A percentile compares a stretch with the other conserved stretches of the same genome.
phyloP scores from a whole-genome alignment of 176 grass and related monocot genomes.

The Neostapfia colusana region DNA sequence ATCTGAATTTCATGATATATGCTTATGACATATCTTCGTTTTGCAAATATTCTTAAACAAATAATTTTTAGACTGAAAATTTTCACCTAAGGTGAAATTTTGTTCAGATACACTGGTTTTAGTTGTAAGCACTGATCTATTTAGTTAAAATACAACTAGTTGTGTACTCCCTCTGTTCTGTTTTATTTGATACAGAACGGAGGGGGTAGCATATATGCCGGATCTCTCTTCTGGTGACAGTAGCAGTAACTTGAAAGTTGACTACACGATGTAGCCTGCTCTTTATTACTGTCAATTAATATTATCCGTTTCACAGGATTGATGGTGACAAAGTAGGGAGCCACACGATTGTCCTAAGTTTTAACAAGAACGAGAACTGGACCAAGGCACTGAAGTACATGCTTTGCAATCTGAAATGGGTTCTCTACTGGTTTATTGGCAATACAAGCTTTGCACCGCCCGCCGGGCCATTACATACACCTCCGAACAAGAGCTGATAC shows the following conservation, averaged over 20 bases:
- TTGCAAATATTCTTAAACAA: not conserved
- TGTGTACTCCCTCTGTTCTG: no score
- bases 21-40: not conserved
- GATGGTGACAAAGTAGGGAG: constrained; percentile 95
- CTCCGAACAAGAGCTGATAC: constrained; percentile 41
- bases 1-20: constrained; percentile 18
- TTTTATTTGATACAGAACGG: no score
- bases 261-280: not conserved
- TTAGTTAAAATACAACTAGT: not conserved
- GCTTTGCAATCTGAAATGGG: constrained; percentile 94
- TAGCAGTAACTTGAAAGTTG: constrained; percentile 15
- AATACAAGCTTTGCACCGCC: constrained; percentile 78
- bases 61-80: not conserved
- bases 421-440: constrained; percentile 89
- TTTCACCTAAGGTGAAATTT: constrained; percentile 15
- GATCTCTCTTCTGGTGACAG: not conserved
- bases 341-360: constrained; percentile 91
- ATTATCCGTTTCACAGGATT: constrained; percentile 57
- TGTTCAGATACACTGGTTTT: constrained; percentile 9
- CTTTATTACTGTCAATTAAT: constrained; percentile 9
- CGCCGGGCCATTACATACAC: constrained; percentile 30
- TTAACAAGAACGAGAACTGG: constrained; percentile 90
- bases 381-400: constrained; percentile 94
- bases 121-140: not conserved
- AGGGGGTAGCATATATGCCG: not conserved